Conservation (phyloP, 352 stramenopile genomes). For the Pythium pyrilobum region DNA sequence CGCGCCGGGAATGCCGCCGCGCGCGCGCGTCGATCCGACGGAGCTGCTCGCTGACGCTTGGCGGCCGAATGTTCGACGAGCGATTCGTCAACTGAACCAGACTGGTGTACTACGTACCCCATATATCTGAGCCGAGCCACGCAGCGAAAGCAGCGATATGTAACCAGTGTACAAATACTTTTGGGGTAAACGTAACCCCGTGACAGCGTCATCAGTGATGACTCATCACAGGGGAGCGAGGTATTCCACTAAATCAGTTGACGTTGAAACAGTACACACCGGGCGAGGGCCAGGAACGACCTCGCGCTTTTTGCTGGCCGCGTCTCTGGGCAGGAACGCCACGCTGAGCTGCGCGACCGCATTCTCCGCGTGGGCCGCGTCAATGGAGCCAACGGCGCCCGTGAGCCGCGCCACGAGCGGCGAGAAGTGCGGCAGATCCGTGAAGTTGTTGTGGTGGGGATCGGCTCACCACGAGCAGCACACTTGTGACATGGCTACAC, state of each 20-base stretch:
- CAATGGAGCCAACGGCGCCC: constrained; percentile 36
- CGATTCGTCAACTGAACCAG: neutral
- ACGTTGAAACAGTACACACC: neutral
- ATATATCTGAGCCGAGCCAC: no score
- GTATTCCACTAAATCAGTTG: neutral
- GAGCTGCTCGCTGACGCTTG: no score
- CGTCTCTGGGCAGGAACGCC: constrained; percentile 30
- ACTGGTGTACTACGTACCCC: neutral
- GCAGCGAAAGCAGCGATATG: no score
- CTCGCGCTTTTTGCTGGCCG: neutral
- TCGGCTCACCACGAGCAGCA: constrained; percentile 30
- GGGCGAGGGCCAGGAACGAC: no score
- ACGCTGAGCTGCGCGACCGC: constrained; percentile 36
- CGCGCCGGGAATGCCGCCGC: no score
- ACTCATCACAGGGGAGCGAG: neutral
- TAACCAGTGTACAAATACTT: no score
- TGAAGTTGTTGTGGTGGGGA: constrained; percentile 68
- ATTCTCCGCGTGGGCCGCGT: constrained; percentile 33
- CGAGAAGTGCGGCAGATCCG: constrained; percentile 58
- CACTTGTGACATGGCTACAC: constrained; percentile 27
- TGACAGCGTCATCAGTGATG: no score
- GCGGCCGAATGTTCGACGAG: neutral
- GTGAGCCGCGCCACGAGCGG: constrained; percentile 37
- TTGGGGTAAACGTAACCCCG: neutral
- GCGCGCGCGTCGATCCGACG: no score